Evolutionary conservation across 2,329 filamentous ascomycete species (phyloP).

Genomic region (Epichloe uncinata): DNA sequence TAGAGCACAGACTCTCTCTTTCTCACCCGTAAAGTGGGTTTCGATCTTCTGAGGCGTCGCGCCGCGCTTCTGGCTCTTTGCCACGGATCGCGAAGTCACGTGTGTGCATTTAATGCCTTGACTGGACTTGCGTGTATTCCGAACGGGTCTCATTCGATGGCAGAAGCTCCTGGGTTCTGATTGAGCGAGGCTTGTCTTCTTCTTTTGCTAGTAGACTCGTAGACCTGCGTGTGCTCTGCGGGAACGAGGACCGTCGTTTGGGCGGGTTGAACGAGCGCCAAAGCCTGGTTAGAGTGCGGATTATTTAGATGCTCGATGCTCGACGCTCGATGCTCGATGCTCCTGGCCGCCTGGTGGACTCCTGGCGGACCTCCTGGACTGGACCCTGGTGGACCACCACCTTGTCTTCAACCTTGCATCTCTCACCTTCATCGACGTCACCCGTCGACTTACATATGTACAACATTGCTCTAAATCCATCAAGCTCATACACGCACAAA

Average conservation of each 20-base stretch:
- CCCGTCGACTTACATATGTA: no score
- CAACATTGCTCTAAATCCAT: not conserved
- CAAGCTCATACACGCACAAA: not conserved
- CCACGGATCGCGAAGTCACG: slow-evolving; percentile 13
- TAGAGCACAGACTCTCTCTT: not conserved
- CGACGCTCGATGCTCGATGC: no score
- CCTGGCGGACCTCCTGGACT: no score
- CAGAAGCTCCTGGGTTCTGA: not conserved
- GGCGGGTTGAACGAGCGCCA: not conserved
- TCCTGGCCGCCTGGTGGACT: no score
- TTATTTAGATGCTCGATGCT: no score
- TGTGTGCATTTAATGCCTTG: slow-evolving; percentile 4
- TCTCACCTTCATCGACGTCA: not conserved
- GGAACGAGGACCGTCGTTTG: not conserved
- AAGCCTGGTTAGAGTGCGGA: not conserved
- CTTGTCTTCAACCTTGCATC: no score
- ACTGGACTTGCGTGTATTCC: not conserved
- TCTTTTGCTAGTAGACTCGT: not conserved
- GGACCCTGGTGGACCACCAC: no score
- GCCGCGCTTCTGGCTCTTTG: slow-evolving; percentile 5
- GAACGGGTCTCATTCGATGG: not conserved
- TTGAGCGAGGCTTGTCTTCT: not conserved
- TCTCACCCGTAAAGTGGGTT: not conserved
- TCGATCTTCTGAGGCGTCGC: slow-evolving; percentile 2
- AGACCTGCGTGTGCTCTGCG: not conserved